Evolutionary conservation across 2,329 filamentous ascomycete species (phyloP), one percentile per base, ranked within the genome.

Genomic region (Lachnellula hyalina): DNA sequence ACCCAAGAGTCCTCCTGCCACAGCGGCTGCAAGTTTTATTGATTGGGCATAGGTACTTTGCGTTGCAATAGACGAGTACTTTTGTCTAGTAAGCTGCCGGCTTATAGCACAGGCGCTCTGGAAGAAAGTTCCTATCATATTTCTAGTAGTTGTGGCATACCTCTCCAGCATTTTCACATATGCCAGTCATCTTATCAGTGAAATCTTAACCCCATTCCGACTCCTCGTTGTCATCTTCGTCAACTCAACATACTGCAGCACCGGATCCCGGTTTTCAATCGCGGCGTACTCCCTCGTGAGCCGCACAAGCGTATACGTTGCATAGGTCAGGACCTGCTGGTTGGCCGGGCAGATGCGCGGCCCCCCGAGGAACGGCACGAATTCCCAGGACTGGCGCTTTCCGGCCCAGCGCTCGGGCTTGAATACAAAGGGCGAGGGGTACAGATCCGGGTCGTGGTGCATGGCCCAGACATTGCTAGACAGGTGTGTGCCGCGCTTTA

Each of bases 141-240:
- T 11, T 38, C 35, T 38, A 38, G 35, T 2, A 4, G 35, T 38
- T n/a, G 11, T 38, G 11, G 5, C 35, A n/a, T 38, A n/a, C 35
- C 15, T n/a, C 35, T 38, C 35, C 35, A 38, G 35, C 11, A 38
- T 38, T 4, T n/a, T 4, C 35, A 38, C 15, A 12, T n/a, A 38
- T 3, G 21, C 3, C 21, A n/a, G 35, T 38, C 35, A 11, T 38
- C 36, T 40, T 5, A 14, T 40, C 25, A 56, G 47, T 17, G 49
- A n/a, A 9, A 57, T 42, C 19, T 57, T 52, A 5, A 28, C 40
- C 19, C 45, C 52, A 12, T 55, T 57, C n/a, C 23, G 21, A 42
- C 49, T 57, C 25, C 46, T 41, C 36, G 35, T 21, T 21, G 23
- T n/a, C 45, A 32, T 25, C 15, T 32, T 47, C 12, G 6, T 25